These are phyloP conservation scores for Lactarius vividus DNA, from an alignment of 768 basidiomycete species.

Conservation along the genomic window DNA sequence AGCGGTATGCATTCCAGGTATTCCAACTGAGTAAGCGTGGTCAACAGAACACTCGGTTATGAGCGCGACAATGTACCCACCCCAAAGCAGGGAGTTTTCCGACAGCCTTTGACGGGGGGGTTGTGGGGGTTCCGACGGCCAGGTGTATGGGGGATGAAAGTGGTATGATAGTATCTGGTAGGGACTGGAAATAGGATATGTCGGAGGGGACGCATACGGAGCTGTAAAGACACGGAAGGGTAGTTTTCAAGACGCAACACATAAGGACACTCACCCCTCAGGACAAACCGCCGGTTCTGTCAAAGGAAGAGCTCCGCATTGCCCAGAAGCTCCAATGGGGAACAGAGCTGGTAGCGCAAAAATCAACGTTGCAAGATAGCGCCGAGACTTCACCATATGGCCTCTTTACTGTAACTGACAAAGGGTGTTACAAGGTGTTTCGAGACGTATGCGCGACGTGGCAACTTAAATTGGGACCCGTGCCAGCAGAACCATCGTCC, in stretches of 20 bases:
- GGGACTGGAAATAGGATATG: background rate
- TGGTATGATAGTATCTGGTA: background rate
- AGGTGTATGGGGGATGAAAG: too few species aligned
- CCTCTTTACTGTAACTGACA: background rate
- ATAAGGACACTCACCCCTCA: background rate
- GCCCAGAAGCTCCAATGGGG: background rate
- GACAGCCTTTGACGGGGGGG: conserved; percentile 34
- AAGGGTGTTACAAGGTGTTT: background rate
- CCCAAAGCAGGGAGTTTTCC: conserved; percentile 34
- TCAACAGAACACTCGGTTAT: background rate
- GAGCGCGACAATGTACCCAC: conserved; percentile 1
- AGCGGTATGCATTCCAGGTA: conserved; percentile 25
- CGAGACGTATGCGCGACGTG: background rate
- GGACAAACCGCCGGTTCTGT: conserved; percentile 2
- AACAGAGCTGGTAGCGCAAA: background rate
- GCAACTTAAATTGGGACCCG: background rate
- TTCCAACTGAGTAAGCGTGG: conserved; percentile 15
- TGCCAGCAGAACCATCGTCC: too few species aligned
- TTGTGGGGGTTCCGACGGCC: background rate
- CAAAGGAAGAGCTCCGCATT: conserved; percentile 8
- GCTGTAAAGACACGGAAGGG: background rate
- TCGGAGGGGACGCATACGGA: background rate
- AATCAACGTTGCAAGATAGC: background rate
- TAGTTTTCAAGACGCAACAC: background rate
- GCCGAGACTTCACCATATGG: conserved; percentile 8